phyloP scores from a whole-genome alignment of 129 eudicot species.

The Ambrosia artemisiifolia region DNA sequence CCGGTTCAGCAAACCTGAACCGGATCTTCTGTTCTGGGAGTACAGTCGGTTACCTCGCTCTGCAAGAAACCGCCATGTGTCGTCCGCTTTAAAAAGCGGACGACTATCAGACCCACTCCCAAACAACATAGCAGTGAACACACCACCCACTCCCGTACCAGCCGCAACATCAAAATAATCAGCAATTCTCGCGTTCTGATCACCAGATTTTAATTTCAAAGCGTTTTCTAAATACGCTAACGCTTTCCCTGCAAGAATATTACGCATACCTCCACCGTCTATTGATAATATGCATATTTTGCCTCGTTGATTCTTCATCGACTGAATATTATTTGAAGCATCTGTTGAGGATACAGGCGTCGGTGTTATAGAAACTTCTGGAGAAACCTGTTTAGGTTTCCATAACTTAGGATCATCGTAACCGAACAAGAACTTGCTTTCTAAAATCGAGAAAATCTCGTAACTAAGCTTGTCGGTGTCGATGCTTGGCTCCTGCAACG shows the following conservation, averaged over 20 bases:
- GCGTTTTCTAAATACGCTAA: slow-evolving; percentile 66
- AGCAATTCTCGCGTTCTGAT: slow-evolving; percentile 51
- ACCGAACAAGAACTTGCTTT: slow-evolving; percentile 75
- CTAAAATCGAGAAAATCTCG: slow-evolving; percentile 82
- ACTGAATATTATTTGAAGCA: slow-evolving; percentile 19
- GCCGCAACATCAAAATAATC: slow-evolving; percentile 39
- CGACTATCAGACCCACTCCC: background rate
- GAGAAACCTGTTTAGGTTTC: slow-evolving; percentile 62
- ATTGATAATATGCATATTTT: slow-evolving; percentile 70
- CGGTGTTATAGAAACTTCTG: slow-evolving; percentile 24
- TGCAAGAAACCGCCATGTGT: slow-evolving; percentile 26
- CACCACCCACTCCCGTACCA: slow-evolving; percentile 33
- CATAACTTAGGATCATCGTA: slow-evolving; percentile 73
- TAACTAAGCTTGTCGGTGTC: slow-evolving; percentile 84
- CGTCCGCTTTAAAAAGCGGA: slow-evolving; percentile 33
- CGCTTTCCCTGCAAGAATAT: slow-evolving; percentile 63
- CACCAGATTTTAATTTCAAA: slow-evolving; percentile 59
- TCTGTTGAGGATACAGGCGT: slow-evolving; percentile 12
- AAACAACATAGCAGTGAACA: slow-evolving; percentile 30
- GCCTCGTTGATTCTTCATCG: slow-evolving; percentile 65
- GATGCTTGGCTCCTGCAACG: slow-evolving; percentile 35
- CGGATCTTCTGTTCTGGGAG: background rate
- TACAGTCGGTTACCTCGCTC: slow-evolving; percentile 33
- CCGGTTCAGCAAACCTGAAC: slow-evolving; percentile 18
- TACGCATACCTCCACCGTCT: slow-evolving; percentile 82